Percentiles rank a stretch among this genome's conserved stretches.
These are phyloP conservation scores for Rhizodiscina lignyota DNA, from an alignment of 495 filamentous ascomycete species.

Conservation along the genomic window DNA sequence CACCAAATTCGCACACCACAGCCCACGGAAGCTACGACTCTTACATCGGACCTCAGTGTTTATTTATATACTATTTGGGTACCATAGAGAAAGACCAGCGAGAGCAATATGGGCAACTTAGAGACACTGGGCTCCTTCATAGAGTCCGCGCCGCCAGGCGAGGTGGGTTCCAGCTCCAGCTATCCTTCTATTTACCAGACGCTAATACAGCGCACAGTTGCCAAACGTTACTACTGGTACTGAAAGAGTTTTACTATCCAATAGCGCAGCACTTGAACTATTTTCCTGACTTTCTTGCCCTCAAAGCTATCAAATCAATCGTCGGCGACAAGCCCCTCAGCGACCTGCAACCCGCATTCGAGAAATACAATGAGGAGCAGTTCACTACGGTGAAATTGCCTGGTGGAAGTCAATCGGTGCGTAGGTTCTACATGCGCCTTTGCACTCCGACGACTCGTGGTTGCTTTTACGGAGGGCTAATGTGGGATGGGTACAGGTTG, in stretches of 20 bases:
- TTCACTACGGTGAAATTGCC: constrained; percentile 78
- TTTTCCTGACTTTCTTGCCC: neutral
- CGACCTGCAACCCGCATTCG: constrained; percentile 65
- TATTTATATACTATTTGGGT: too few species aligned
- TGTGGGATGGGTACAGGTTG: constrained; percentile 33
- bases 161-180: constrained; percentile 41
- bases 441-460: too few species aligned
- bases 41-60: too few species aligned
- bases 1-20: too few species aligned
- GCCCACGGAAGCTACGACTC: too few species aligned
- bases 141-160: constrained; percentile 87
- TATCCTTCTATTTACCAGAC: neutral
- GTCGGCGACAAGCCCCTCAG: constrained; percentile 52
- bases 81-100: too few species aligned
- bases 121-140: constrained; percentile 70
- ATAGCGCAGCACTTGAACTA: neutral
- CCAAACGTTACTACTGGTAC: constrained; percentile 81
- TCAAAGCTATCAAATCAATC: constrained; percentile 72
- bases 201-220: constrained; percentile 40
- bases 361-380: constrained; percentile 93
- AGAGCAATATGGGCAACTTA: too few species aligned
- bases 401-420: constrained; percentile 57
- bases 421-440: constrained; percentile 7
- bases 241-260: too few species aligned
- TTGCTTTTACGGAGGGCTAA: neutral